Conservation (phyloP, 495 filamentous ascomycete species). For the Xylona heveae region DNA sequence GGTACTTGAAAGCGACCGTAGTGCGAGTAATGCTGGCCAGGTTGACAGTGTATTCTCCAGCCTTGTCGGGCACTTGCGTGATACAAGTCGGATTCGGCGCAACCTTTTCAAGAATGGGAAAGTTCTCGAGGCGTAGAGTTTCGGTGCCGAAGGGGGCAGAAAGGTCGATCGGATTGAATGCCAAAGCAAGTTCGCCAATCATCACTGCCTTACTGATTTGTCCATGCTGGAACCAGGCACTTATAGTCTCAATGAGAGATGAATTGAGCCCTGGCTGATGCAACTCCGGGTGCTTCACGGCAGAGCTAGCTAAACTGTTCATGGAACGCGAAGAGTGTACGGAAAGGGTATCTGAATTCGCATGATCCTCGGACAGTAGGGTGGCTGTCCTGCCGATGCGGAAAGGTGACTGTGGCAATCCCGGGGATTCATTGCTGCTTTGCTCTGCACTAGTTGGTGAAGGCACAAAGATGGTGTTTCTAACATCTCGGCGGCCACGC, state of each 20-base stretch:
- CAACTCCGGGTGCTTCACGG: constrained; percentile 62
- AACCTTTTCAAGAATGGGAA: constrained; percentile 75
- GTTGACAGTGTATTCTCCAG: constrained; percentile 66
- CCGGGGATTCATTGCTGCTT: constrained; percentile 9
- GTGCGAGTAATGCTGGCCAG: constrained; percentile 47
- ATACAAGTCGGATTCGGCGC: constrained; percentile 88
- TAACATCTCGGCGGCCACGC: constrained; percentile 74
- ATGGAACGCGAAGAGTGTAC: constrained; percentile 73
- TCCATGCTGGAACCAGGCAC: constrained; percentile 59
- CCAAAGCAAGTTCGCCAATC: constrained; percentile 77
- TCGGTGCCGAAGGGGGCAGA: constrained; percentile 29
- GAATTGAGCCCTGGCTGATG: constrained; percentile 64
- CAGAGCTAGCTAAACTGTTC: constrained; percentile 31
- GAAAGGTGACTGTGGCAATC: constrained; percentile 8
- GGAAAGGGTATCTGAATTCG: constrained; percentile 74
- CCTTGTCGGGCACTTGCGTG: constrained; percentile 39
- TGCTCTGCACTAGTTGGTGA: constrained; percentile 17
- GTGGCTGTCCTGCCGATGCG: constrained; percentile 10
- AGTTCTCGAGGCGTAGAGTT: constrained; percentile 75
- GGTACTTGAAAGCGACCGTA: constrained; percentile 82
- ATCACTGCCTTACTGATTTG: constrained; percentile 48
- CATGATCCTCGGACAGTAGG: constrained; percentile 24
- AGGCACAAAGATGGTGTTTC: constrained; percentile 70
- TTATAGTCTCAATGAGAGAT: constrained; percentile 82
- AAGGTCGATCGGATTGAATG: constrained; percentile 44